Evolutionary conservation across 139 green algal species (phyloP).

Genomic region (Coelastrella sp.): DNA sequence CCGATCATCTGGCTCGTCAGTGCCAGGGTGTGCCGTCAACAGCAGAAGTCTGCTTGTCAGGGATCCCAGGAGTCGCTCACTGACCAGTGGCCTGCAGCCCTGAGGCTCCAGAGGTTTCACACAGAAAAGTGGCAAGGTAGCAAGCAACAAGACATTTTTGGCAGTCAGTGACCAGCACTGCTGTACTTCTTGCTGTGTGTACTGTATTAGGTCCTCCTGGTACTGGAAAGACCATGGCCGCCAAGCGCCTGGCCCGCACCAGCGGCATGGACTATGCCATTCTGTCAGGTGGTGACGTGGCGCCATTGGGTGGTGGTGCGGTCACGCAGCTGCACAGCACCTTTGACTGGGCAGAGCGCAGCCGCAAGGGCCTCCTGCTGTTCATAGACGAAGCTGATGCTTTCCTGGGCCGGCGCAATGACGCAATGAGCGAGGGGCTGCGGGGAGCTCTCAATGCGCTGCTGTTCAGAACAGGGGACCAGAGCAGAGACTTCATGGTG

Average conservation of each 20-base stretch:
- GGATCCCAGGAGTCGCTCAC: neutral
- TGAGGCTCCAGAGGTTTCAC: no score
- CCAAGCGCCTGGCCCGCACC: conserved; percentile 94
- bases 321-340: conserved; percentile 97
- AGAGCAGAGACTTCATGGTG: conserved; percentile 83
- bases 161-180: neutral
- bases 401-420: conserved; percentile 91
- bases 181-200: neutral
- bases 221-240: conserved; percentile 98
- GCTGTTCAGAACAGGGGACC: conserved; percentile 87
- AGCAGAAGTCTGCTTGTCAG: neutral
- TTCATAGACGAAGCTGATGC: conserved; percentile 98
- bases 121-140: no score
- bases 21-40: neutral
- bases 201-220: conserved; percentile 68
- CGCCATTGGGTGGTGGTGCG: conserved; percentile 86
- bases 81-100: neutral
- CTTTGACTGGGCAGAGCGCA: conserved; percentile 98
- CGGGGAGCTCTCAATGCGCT: conserved; percentile 94
- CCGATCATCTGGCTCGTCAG: neutral
- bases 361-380: conserved; percentile 89
- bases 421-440: conserved; percentile 91
- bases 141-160: no score
- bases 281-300: conserved; percentile 96
- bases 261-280: conserved; percentile 98